A percentile compares a stretch with the other conserved stretches of the same genome.
These are phyloP conservation scores for Diplotaxis tenuifolia DNA, from an alignment of 345 rosid species.

Conservation along the genomic window DNA sequence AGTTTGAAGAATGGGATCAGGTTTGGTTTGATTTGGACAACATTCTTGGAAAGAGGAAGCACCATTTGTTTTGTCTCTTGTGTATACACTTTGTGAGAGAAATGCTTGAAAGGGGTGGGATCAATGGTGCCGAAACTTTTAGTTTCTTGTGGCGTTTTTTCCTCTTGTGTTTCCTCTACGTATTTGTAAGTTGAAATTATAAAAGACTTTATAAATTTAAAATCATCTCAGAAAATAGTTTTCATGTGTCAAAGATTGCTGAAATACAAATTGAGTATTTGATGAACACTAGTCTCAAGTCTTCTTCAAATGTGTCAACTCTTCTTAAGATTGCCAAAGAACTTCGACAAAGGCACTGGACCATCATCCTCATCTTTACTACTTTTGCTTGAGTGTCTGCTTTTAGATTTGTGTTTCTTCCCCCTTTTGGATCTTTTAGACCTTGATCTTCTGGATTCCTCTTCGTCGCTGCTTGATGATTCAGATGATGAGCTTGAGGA, in stretches of 20 bases:
- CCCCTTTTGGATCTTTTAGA: conserved; percentile 65
- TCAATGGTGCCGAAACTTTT: conserved; percentile 18
- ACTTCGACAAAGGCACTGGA: conserved; percentile 86
- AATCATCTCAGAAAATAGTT: conserved; percentile 21
- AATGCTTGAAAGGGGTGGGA: conserved; percentile 20
- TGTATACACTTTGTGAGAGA: conserved; percentile 34
- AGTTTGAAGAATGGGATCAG: conserved; percentile 14
- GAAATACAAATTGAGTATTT: neutral
- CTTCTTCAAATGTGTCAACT: neutral
- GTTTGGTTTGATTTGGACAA: conserved; percentile 23
- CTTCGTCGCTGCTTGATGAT: conserved; percentile 66
- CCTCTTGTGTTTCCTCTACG: neutral
- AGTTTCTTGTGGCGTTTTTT: conserved; percentile 11
- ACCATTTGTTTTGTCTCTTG: conserved; percentile 33
- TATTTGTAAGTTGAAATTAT: conserved; percentile 29
- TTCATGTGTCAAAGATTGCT: neutral
- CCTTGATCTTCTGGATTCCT: conserved; percentile 72
- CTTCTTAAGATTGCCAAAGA: conserved; percentile 71
- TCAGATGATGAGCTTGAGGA: conserved; percentile 59
- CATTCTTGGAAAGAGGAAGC: conserved; percentile 19
- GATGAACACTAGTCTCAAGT: neutral
- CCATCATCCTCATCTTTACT: conserved; percentile 58
- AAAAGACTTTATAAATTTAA: neutral
- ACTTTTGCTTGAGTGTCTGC: conserved; percentile 48
- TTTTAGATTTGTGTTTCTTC: conserved; percentile 67